Evolutionary conservation across 805 yeast genomes (phyloP).

Genomic region (Sungouiella thailandica): DNA sequence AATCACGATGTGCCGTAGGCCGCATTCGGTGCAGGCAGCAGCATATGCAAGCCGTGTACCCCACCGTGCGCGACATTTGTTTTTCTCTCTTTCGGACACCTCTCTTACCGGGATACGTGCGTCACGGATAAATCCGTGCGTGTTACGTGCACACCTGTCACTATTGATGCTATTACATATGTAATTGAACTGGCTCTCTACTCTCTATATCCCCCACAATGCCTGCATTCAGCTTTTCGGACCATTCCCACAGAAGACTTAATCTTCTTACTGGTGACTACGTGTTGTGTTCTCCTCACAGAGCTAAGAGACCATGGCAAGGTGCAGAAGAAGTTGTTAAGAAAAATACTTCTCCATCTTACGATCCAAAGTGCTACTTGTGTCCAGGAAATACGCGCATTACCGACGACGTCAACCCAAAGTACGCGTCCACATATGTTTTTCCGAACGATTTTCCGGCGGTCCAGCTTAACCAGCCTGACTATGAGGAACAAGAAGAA

Average conservation of each 20-base stretch:
- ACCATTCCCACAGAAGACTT: constrained; percentile 63
- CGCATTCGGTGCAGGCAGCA: too few species aligned
- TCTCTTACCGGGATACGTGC: too few species aligned
- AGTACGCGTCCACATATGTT: constrained; percentile 51
- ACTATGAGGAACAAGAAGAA: constrained; percentile 13
- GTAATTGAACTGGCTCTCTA: too few species aligned
- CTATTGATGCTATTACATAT: too few species aligned
- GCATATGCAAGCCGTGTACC: too few species aligned
- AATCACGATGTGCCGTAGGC: too few species aligned
- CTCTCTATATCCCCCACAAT: too few species aligned
- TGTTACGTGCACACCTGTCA: too few species aligned
- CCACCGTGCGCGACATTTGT: too few species aligned
- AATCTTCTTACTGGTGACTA: constrained; percentile 67
- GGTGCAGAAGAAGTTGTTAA: constrained; percentile 58
- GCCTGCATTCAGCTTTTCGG: constrained; percentile 42
- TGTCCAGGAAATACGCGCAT: constrained; percentile 71
- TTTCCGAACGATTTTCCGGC: constrained; percentile 72
- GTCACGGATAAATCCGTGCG: too few species aligned
- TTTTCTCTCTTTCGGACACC: too few species aligned
- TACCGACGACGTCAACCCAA: constrained; percentile 46
- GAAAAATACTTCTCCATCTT: constrained; percentile 42
- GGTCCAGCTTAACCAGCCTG: constrained; percentile 55
- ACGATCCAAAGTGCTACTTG: constrained; percentile 62
- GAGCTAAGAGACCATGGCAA: constrained; percentile 78
- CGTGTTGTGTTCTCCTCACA: constrained; percentile 71